phyloP scores from a whole-genome alignment of 176 grass and related monocot species.

The Carex scoparia region DNA sequence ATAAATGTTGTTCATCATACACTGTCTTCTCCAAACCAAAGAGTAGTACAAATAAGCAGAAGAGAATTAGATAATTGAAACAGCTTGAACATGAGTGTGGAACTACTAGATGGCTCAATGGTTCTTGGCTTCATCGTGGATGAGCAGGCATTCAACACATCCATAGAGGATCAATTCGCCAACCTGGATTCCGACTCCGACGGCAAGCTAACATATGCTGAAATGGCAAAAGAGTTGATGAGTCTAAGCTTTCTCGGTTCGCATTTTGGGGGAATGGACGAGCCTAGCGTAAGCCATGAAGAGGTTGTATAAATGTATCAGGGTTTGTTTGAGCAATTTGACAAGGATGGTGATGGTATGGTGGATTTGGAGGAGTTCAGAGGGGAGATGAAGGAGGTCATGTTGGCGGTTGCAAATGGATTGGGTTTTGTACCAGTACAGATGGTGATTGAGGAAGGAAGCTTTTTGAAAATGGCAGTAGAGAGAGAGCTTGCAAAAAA shows the following conservation, averaged over 20 bases:
- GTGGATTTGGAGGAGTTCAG: slow-evolving; percentile 57
- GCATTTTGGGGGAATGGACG: slow-evolving; percentile 47
- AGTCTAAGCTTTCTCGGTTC: slow-evolving; percentile 48
- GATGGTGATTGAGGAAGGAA: slow-evolving; percentile 69
- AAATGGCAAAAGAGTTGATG: slow-evolving; percentile 56
- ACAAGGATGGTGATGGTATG: slow-evolving; percentile 58
- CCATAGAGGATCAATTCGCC: slow-evolving; percentile 41
- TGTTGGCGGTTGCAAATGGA: slow-evolving; percentile 72
- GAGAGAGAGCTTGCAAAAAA: slow-evolving; percentile 41
- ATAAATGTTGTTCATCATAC: slow-evolving; percentile 27
- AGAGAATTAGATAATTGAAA: background rate
- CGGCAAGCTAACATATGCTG: slow-evolving; percentile 53
- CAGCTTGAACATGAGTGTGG: slow-evolving; percentile 53
- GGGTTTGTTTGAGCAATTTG: slow-evolving; percentile 50
- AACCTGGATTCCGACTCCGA: slow-evolving; percentile 54
- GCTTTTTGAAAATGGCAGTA: slow-evolving; percentile 58
- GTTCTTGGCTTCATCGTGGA: slow-evolving; percentile 64
- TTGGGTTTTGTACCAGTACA: slow-evolving; percentile 58
- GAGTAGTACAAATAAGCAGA: background rate
- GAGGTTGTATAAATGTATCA: slow-evolving; percentile 44
- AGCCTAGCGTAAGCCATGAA: background rate
- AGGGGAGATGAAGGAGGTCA: slow-evolving; percentile 78
- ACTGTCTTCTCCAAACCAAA: slow-evolving; percentile 6
- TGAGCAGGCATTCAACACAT: slow-evolving; percentile 47
- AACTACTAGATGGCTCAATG: slow-evolving; percentile 54